Base-by-base conservation (phyloP, 352 stramenopile species). In the Globisporangium okanoganense region DNA sequence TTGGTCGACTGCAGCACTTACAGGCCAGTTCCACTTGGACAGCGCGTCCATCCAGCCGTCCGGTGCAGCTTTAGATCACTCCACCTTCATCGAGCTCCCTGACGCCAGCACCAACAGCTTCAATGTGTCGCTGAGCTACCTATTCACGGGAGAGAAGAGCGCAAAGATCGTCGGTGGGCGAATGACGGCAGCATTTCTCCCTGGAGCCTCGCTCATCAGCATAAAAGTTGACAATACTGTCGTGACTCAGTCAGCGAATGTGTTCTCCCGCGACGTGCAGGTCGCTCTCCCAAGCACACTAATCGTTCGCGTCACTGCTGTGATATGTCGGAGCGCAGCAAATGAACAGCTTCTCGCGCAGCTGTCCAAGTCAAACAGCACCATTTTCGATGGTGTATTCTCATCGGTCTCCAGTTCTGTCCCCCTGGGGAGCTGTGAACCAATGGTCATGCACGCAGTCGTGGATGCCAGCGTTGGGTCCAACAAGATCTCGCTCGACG, bases 121-220 rank as follows among this genome's bases (percentile, higher is more conserved):
- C 45, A 67, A 67, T 52, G 22, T 76, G 7, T 73, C 59, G 16
- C n/a, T 76, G 2, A 69, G 64, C 22, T 84, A 78, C 51, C 48
- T 71, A 31, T 88, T 73, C 38, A 62, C 69, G 49, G 76, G 71
- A 53, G 61, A 70, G 5, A 78, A 75, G 56, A 72, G 64, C 29
- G 70, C 67, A 22, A 84, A 77, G 48, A 76, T 85, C 24, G 70
- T 85, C 48, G 78, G 75, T 8, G 70, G 59, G 4, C 69, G 72
- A 41, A 53, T 69, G 12, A 73, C 75, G 1, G 55, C 70, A 5
- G 52, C 75, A 10, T 82, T 73, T 49, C 51, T 86, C 44, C 67
- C 70, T 33, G 75, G 61, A 4, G 74, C 70, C 3, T 64, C 50
- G 10, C 20, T 84, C 4, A 41, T 64, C 18, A 65, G 50, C 10